A percentile compares a stretch with the other conserved stretches of the same genome.
Conservation (phyloP, 352 stramenopile genomes). For the Globisporangium camurandrum region DNA sequence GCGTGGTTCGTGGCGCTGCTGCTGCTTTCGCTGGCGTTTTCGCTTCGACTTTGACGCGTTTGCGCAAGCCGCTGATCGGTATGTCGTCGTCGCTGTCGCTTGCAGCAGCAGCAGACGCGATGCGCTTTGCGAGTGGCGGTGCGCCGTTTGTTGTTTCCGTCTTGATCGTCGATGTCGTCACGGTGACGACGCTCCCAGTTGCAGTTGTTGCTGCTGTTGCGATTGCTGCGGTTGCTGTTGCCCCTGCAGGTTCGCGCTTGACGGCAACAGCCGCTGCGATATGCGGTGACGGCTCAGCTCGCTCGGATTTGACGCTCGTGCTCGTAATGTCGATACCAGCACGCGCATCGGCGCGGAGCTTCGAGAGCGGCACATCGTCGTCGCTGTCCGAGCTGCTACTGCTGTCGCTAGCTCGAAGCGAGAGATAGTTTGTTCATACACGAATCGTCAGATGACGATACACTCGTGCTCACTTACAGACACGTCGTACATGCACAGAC, state of each 20-base stretch:
- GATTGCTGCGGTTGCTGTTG: background rate
- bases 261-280: slow-evolving; percentile 9
- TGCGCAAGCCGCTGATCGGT: slow-evolving; percentile 53
- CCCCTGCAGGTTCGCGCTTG: background rate
- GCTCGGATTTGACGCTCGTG: slow-evolving; percentile 21
- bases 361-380: slow-evolving; percentile 71
- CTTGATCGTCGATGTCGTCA: slow-evolving; percentile 8
- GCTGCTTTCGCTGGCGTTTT: too few species aligned
- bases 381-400: slow-evolving; percentile 68
- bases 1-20: too few species aligned
- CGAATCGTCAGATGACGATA: slow-evolving; percentile 2
- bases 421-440: background rate
- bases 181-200: background rate
- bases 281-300: too few species aligned
- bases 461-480: background rate
- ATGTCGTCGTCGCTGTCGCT: slow-evolving; percentile 73
- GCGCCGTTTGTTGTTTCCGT: slow-evolving; percentile 10
- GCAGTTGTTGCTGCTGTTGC: background rate
- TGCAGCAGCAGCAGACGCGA: too few species aligned
- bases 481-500: background rate
- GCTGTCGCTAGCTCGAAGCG: background rate
- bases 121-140: slow-evolving; percentile 18
- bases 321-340: slow-evolving; percentile 15
- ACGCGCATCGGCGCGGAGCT: slow-evolving; percentile 30
- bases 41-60: slow-evolving; percentile 51